These are phyloP conservation scores for Sugiyamaella chiloensis DNA, from an alignment of 805 yeast genomes.

Conservation along the genomic window DNA sequence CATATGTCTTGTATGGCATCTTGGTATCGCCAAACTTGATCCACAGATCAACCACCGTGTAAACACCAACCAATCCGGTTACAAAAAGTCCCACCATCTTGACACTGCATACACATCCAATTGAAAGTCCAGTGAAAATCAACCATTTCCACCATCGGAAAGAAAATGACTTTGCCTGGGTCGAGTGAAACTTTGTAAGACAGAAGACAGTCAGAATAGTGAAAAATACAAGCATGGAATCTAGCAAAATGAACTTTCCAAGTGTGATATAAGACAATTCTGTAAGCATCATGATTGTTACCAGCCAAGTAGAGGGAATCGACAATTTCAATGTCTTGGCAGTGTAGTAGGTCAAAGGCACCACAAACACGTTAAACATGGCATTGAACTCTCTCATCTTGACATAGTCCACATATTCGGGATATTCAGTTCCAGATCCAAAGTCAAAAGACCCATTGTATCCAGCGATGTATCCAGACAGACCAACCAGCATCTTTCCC, in stretches of 20 bases:
- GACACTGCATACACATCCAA: slow-evolving; percentile 89
- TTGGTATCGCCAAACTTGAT: slow-evolving; percentile 62
- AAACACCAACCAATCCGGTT: slow-evolving; percentile 82
- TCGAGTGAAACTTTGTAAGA: slow-evolving; percentile 67
- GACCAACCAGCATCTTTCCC: slow-evolving; percentile 89
- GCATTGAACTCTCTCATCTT: slow-evolving; percentile 87
- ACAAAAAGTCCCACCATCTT: slow-evolving; percentile 97
- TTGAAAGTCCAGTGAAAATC: slow-evolving; percentile 71
- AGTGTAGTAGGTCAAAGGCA: slow-evolving; percentile 83
- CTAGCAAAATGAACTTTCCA: slow-evolving; percentile 85
- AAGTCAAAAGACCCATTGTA: slow-evolving; percentile 88
- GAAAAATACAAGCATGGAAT: slow-evolving; percentile 86
- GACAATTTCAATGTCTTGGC: slow-evolving; percentile 72
- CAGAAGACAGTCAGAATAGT: slow-evolving; percentile 78
- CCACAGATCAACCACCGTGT: slow-evolving; percentile 89
- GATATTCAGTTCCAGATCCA: slow-evolving; percentile 76
- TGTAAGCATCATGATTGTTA: slow-evolving; percentile 66
- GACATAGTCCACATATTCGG: slow-evolving; percentile 72
- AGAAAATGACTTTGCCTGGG: slow-evolving; percentile 57
- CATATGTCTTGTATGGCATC: slow-evolving; percentile 33
- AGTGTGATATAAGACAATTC: slow-evolving; percentile 83
- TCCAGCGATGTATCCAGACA: slow-evolving; percentile 81
- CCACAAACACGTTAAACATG: slow-evolving; percentile 73
- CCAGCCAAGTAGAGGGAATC: slow-evolving; percentile 68
- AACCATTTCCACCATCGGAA: slow-evolving; percentile 95